Conservation (phyloP, 441 rosid genomes). For the Euphorbia schlechtendalii region DNA sequence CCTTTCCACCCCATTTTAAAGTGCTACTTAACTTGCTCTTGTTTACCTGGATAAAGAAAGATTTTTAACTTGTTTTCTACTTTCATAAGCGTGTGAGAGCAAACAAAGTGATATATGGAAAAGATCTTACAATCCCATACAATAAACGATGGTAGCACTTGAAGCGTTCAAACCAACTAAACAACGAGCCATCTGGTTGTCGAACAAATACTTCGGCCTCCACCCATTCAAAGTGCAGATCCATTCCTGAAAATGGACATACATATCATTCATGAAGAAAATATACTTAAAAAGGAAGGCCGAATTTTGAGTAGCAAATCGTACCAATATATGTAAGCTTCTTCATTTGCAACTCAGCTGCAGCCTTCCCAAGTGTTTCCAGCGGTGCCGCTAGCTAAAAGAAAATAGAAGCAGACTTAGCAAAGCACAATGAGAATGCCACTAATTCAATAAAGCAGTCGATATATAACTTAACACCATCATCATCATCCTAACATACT, state of each 20-base stretch:
- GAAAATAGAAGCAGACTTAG: conserved; percentile 13
- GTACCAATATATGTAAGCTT: conserved; percentile 80
- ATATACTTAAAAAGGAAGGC: neutral
- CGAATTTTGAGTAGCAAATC: conserved; percentile 5
- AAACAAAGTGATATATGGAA: neutral
- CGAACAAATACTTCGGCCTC: conserved; percentile 61
- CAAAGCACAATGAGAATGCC: neutral
- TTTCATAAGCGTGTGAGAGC: neutral
- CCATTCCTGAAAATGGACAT: conserved; percentile 55
- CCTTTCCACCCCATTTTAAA: conserved; percentile 43
- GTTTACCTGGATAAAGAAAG: conserved; percentile 62
- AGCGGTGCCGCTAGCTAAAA: conserved; percentile 69
- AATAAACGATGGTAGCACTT: conserved; percentile 61
- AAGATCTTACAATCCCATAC: conserved; percentile 56
- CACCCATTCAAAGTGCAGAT: conserved; percentile 81
- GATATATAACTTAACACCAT: neutral
- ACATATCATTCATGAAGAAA: neutral
- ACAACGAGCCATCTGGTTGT: conserved; percentile 79
- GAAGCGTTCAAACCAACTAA: conserved; percentile 92
- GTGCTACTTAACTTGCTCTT: conserved; percentile 25
- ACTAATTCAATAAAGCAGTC: neutral
- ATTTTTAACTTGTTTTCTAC: neutral
- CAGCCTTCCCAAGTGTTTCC: conserved; percentile 62
- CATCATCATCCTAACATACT: neutral
- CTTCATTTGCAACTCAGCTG: conserved; percentile 67